phyloP scores from a whole-genome alignment of 2,329 filamentous ascomycete genomes.

The Mycosphaerella sp. region DNA sequence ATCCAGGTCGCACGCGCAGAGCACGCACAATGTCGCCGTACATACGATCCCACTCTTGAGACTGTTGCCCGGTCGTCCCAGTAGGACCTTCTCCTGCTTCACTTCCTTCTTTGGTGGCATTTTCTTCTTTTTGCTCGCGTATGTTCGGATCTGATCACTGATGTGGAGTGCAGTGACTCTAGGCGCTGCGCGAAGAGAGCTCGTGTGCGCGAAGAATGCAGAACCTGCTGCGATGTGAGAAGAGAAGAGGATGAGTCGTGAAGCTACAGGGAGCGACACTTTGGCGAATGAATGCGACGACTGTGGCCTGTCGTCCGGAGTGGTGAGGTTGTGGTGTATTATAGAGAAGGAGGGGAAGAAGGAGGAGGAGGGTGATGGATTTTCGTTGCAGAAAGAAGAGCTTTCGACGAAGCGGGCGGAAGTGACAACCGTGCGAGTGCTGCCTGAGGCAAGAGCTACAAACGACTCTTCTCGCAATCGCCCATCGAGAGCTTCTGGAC shows the following conservation, averaged over 20 bases:
- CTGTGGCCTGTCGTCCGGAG: constrained; percentile 27
- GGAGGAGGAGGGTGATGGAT: background rate
- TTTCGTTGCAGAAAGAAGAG: background rate
- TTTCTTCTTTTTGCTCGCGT: constrained; percentile 53
- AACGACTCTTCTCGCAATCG: no score
- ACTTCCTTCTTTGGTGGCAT: constrained; percentile 95
- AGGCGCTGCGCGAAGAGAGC: constrained; percentile 11
- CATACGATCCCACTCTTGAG: constrained; percentile 97
- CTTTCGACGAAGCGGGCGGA: background rate
- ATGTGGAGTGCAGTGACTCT: constrained; percentile 14
- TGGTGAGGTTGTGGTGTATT: background rate
- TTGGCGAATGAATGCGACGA: constrained; percentile 25
- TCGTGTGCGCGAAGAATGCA: constrained; percentile 26
- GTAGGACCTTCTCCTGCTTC: constrained; percentile 90
- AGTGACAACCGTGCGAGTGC: no score
- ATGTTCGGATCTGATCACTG: constrained; percentile 38
- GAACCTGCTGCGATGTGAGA: constrained; percentile 32
- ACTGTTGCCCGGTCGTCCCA: constrained; percentile 95
- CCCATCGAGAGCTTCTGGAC: no score
- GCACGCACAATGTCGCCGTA: constrained; percentile 39
- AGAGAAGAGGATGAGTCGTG: constrained; percentile 25
- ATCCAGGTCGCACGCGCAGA: constrained; percentile 27
- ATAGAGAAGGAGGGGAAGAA: background rate
- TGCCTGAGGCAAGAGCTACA: no score
- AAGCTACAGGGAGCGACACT: constrained; percentile 26